Conservation (phyloP, 2,329 filamentous ascomycete genomes). For the Colletotrichum tanaceti region DNA sequence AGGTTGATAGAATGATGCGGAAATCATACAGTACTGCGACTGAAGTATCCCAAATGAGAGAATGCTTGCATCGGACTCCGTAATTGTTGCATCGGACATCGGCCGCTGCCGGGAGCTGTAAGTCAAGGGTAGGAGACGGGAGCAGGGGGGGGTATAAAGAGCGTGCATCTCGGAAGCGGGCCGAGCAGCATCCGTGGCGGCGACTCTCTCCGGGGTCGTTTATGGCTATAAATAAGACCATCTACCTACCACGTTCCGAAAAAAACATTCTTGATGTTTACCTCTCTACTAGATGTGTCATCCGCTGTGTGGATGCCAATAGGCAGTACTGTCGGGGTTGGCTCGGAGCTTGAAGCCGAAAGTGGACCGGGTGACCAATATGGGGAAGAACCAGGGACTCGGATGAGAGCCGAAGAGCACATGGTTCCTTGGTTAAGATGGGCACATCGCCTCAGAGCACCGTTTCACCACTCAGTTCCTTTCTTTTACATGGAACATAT, state of each 20-base stretch:
- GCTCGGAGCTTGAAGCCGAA: not conserved
- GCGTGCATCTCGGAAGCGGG: not conserved
- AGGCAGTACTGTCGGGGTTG: not conserved
- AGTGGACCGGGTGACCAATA: not conserved
- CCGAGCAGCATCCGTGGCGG: not conserved
- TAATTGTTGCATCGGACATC: not conserved
- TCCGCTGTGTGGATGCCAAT: too few species aligned
- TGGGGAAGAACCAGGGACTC: not conserved
- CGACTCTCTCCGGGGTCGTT: too few species aligned
- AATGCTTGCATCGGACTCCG: not conserved
- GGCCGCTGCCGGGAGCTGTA: not conserved
- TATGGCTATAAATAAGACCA: not conserved
- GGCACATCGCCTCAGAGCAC: not conserved
- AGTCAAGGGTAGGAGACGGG: not conserved
- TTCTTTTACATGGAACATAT: not conserved
- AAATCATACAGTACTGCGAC: too few species aligned
- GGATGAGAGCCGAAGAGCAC: constrained; percentile 3
- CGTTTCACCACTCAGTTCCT: too few species aligned
- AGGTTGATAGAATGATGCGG: too few species aligned
- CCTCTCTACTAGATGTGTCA: not conserved
- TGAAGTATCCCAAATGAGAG: too few species aligned
- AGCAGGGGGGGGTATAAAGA: too few species aligned
- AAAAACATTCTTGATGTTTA: not conserved
- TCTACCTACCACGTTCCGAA: too few species aligned
- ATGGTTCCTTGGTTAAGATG: constrained; percentile 1